A percentile compares a stretch with the other conserved stretches of the same genome.
These are phyloP conservation scores for cucumber (Cucumis sativus) DNA, from an alignment of 306 rosid genomes.

Conservation along the genomic window Cucumber_9930_V3 NC_026656.2:20452501-20453000, in stretches of 20 bases:
- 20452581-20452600: neutral
- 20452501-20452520: no score
- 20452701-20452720: no score
- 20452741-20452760: neutral
- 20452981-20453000: no score
- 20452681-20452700: neutral
- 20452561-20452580: neutral
- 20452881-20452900: neutral
- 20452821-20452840: neutral
- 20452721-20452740: neutral
- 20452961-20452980: no score
- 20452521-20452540: no score
- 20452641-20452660: neutral
- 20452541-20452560: no score
- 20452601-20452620: neutral
- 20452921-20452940: neutral
- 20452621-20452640: neutral
- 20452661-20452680: neutral
- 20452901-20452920: neutral
- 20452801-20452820: neutral
- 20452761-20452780: slow-evolving; percentile 1
- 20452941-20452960: no score
- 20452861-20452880: neutral
- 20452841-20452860: no score
- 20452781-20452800: neutral